phyloP scores from a whole-genome alignment of 2,329 filamentous ascomycete genomes.

The Cercospora sojina region DNA sequence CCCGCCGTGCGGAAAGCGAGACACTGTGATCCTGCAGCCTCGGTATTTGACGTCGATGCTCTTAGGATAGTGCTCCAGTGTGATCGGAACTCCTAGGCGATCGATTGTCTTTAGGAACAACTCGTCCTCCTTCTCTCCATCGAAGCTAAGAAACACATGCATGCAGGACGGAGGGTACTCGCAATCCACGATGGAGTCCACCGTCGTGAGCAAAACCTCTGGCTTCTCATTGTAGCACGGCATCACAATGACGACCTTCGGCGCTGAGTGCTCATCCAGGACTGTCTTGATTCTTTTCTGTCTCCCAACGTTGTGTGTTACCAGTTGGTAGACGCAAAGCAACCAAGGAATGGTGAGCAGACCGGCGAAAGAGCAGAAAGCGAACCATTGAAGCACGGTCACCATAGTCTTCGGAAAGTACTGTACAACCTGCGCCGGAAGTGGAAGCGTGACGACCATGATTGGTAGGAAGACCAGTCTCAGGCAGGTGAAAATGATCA shows the following conservation, averaged over 20 bases:
- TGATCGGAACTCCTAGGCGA: conserved; percentile 76
- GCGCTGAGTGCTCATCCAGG: conserved; percentile 79
- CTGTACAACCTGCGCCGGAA: conserved; percentile 69
- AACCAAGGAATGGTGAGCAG: conserved; percentile 87
- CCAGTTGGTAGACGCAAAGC: conserved; percentile 86
- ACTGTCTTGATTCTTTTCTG: conserved; percentile 78
- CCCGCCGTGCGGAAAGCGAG: conserved; percentile 87
- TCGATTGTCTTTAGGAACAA: conserved; percentile 83
- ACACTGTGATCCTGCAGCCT: conserved; percentile 81
- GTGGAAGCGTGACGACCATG: conserved; percentile 87
- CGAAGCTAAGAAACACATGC: conserved; percentile 93
- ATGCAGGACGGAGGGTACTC: conserved; percentile 91
- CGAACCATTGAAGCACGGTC: conserved; percentile 81
- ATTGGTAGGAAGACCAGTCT: conserved; percentile 89
- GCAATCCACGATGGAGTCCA: conserved; percentile 89
- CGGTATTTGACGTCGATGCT: conserved; percentile 89
- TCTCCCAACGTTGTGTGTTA: conserved; percentile 81
- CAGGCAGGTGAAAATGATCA: conserved; percentile 68
- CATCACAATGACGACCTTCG: conserved; percentile 95
- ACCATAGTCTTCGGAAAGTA: conserved; percentile 72
- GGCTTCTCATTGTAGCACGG: conserved; percentile 93
- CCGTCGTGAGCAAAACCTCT: conserved; percentile 76
- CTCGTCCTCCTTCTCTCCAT: conserved; percentile 85
- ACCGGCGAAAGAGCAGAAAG: conserved; percentile 87
- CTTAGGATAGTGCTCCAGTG: conserved; percentile 74